Evolutionary conservation across 2,329 filamentous ascomycete species (phyloP), one percentile per base, ranked within the genome.

Genomic region (Neofusicoccum sp.): DNA sequence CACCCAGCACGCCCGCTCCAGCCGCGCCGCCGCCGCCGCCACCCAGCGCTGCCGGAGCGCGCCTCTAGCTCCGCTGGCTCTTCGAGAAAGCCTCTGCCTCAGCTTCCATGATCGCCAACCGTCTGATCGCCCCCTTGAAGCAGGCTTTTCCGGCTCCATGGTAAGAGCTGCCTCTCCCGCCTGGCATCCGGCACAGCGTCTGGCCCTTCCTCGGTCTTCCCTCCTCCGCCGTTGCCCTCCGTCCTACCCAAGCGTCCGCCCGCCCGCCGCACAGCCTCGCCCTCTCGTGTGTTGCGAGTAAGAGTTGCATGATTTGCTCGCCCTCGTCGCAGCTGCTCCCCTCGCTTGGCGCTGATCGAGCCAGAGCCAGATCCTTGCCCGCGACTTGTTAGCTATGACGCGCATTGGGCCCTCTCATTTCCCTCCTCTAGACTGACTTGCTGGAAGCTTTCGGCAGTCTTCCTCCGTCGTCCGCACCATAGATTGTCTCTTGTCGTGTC

Each of bases 341-440:
- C 52, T 63, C 61, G 61, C 61, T 63, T 63, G 61, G 61, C 61
- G 61, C 47, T 58, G 50, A 58, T 63, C 61, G 43, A 58, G 61
- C 52, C 61, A 41, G 39, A 43, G 61, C 61, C 50, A 49, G 52
- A 58, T 63, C 61, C 61, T 63, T 63, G 61, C 61, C 52, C 61
- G 50, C 61, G 50, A 58, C 61, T 34, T 58, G 50, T 36, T 63
- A 48, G 61, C 61, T 63, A 63, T 63, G 61, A 63, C 61, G 61
- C 61, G 61, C 61, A 63, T 63, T 63, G 61, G 61, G 61, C 61
- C 50, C 52, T 63, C 61, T 63, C 61, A 63, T 63, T 63, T 63
- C 61, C 61, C 61, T 63, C 45, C 61, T 44, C 33, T 43, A 50
- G 43, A 63, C 61, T 63, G 61, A 63, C 61, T 63, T 63, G 61